Percentiles rank a stretch among this genome's conserved stretches.
Evolutionary conservation across 306 rosid genomes (phyloP).

Genomic region (Quercus variabilis): DNA sequence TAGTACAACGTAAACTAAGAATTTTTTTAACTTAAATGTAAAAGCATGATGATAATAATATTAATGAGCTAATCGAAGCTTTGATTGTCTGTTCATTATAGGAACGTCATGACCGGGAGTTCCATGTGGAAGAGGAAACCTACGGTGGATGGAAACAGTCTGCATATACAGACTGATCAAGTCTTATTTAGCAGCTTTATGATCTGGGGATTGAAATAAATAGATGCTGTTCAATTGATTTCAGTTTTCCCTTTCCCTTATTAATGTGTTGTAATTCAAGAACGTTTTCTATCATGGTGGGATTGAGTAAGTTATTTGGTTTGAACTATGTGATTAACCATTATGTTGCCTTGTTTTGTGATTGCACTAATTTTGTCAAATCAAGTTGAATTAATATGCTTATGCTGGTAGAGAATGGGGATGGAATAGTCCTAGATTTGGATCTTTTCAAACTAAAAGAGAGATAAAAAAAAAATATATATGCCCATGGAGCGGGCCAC

Average conservation of each 20-base stretch:
- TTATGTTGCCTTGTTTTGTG: not conserved
- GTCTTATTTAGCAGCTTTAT: not conserved
- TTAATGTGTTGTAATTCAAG: not conserved
- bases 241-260: not conserved
- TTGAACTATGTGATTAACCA: not conserved
- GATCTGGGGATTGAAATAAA: slow-evolving; percentile 5
- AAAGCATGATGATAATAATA: not conserved
- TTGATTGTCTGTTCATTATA: not conserved
- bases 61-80: not conserved
- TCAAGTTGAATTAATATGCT: not conserved
- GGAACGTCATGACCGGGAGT: not conserved
- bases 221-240: not conserved
- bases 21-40: not conserved
- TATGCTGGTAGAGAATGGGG: not conserved
- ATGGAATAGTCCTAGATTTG: too few relatives aligned
- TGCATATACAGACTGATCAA: slow-evolving; percentile 4
- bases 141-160: slow-evolving; percentile 78
- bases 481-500: too few relatives aligned
- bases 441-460: too few relatives aligned
- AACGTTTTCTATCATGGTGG: not conserved
- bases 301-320: not conserved
- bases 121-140: slow-evolving; percentile 14
- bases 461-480: too few relatives aligned
- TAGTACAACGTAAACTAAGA: too few relatives aligned
- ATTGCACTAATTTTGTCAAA: not conserved